Conservation (phyloP, 768 basidiomycete species). For the Nidularia sp. region DNA sequence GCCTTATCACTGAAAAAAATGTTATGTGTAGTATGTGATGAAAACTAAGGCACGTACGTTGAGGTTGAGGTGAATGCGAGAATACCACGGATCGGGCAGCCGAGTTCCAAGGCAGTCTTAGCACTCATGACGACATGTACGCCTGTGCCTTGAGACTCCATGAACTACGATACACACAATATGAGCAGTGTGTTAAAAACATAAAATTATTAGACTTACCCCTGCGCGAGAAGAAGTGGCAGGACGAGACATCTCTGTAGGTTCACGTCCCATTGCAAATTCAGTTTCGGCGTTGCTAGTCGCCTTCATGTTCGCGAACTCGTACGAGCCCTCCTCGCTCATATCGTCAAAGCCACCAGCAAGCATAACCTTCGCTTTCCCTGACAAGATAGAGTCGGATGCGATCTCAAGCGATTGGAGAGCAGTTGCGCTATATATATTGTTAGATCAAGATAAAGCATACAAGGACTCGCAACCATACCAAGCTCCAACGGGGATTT, state of each 20-base stretch:
- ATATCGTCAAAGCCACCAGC: constrained; percentile 98
- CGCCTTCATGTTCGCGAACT: constrained; percentile 99
- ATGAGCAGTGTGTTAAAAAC: constrained; percentile 3
- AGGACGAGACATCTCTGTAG: constrained; percentile 97
- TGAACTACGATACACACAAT: constrained; percentile 52
- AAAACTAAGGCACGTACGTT: constrained; percentile 51
- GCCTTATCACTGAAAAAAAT: constrained; percentile 80
- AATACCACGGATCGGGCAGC: constrained; percentile 89
- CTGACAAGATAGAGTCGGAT: constrained; percentile 89
- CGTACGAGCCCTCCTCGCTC: constrained; percentile 96
- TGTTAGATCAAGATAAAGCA: not conserved
- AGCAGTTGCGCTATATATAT: constrained; percentile 88
- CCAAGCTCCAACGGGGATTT: constrained; percentile 99
- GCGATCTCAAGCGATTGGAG: constrained; percentile 98
- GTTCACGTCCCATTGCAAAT: constrained; percentile 98
- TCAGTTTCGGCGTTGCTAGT: constrained; percentile 97
- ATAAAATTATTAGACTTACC: constrained; percentile 40
- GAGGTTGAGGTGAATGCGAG: constrained; percentile 96
- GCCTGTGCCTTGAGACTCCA: constrained; percentile 94
- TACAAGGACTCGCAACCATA: constrained; percentile 28
- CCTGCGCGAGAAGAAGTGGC: constrained; percentile 95
- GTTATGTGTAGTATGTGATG: not conserved
- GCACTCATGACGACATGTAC: constrained; percentile 98
- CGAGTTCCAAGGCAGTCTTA: constrained; percentile 91
- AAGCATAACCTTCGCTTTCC: constrained; percentile 99